A percentile compares a stretch with the other conserved stretches of the same genome.
Conservation (phyloP, 305 asterid genomes). For the Solanum aculeatissimum region DNA sequence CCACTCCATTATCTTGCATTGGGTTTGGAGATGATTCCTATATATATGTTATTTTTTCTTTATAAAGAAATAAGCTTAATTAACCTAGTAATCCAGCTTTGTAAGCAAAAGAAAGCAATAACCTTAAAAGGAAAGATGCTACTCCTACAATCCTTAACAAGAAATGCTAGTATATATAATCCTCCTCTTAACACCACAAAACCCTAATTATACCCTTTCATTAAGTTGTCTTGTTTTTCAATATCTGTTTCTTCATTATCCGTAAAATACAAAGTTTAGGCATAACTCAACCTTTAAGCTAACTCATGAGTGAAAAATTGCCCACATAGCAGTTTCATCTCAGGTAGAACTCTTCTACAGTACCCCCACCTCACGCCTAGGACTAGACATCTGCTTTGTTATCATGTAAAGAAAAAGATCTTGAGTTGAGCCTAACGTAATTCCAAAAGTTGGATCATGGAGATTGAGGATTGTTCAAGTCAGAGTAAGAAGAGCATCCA, state of each 20-base stretch:
- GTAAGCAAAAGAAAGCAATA: background rate
- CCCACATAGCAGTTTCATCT: background rate
- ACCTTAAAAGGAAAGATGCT: background rate
- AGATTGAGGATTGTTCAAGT: background rate
- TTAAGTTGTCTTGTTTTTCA: background rate
- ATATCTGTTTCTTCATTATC: background rate
- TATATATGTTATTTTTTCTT: background rate
- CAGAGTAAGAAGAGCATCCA: background rate
- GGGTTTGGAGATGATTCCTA: background rate
- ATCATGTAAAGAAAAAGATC: background rate
- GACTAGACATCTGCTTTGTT: background rate
- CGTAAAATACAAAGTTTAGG: background rate
- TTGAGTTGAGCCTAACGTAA: background rate
- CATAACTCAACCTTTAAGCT: background rate
- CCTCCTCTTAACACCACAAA: background rate
- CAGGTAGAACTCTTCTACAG: background rate
- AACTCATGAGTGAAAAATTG: background rate
- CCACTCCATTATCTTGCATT: background rate
- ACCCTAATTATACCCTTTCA: background rate
- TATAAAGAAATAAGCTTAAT: background rate
- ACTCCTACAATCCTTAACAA: background rate
- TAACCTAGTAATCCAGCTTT: background rate
- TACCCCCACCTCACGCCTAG: rapidly evolving
- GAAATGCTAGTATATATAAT: background rate
- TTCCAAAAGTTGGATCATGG: background rate